A percentile compares a stretch with the other conserved stretches of the same genome.
phyloP scores from a whole-genome alignment of 1,284 basidiomycete species.

The Puccinia polysora region DNA sequence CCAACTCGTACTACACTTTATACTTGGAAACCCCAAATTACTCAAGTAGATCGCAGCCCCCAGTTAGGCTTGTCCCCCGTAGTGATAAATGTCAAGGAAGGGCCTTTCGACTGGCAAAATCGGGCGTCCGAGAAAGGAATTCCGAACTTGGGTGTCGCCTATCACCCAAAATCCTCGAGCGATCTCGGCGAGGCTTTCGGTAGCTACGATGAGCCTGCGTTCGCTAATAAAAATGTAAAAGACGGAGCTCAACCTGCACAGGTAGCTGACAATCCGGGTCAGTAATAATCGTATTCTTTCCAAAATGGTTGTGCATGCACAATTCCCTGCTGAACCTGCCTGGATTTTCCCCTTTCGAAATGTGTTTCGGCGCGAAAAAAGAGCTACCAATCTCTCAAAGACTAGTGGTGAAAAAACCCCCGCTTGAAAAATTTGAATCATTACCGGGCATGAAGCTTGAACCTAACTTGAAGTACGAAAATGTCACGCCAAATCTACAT shows the following conservation, averaged over 20 bases:
- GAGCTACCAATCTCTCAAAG: conserved; percentile 48
- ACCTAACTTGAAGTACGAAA: conserved; percentile 44
- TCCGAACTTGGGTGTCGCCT: neutral
- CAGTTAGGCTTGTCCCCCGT: neutral
- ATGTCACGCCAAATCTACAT: conserved; percentile 41
- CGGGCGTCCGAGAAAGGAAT: neutral
- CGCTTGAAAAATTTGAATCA: conserved; percentile 21
- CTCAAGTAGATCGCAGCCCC: conserved; percentile 56
- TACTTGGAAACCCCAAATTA: no score
- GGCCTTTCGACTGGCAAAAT: neutral
- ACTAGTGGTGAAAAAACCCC: conserved; percentile 14
- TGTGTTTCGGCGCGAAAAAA: neutral
- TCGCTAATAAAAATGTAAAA: neutral
- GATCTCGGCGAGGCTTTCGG: neutral
- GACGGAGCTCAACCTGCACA: neutral
- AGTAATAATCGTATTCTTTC: neutral
- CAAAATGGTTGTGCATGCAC: no score
- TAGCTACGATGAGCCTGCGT: neutral
- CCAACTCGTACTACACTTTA: no score
- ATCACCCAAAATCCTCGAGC: neutral
- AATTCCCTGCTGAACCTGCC: no score
- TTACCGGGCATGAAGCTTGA: conserved; percentile 35
- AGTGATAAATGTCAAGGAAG: neutral
- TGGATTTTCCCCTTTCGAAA: conserved; percentile 51
- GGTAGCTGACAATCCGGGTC: neutral